phyloP scores from a whole-genome alignment of 2,329 filamentous ascomycete species.

The Aphanoascus verrucosus region DNA sequence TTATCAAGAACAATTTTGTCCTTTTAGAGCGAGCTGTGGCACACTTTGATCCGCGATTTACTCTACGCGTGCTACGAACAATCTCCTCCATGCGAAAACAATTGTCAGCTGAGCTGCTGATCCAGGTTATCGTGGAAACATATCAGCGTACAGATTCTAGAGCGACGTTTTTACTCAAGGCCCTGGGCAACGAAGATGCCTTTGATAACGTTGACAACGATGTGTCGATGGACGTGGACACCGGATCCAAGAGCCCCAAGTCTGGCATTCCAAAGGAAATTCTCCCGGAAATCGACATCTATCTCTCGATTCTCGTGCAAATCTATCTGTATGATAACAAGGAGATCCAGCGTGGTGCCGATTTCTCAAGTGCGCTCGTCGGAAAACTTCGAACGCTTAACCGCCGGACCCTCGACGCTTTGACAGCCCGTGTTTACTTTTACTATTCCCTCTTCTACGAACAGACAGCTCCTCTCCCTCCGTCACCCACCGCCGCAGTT shows the following conservation, averaged over 20 bases:
- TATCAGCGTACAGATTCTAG: slow-evolving; percentile 59
- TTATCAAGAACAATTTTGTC: slow-evolving; percentile 89
- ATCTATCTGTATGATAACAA: slow-evolving; percentile 82
- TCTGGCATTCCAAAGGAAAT: slow-evolving; percentile 59
- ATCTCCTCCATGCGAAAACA: slow-evolving; percentile 94
- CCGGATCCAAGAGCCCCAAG: slow-evolving; percentile 52
- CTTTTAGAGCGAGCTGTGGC: slow-evolving; percentile 84
- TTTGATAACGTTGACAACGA: slow-evolving; percentile 49
- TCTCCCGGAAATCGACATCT: slow-evolving; percentile 78
- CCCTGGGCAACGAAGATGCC: slow-evolving; percentile 56
- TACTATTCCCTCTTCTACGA: slow-evolving; percentile 96
- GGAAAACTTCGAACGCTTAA: slow-evolving; percentile 82
- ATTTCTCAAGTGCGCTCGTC: slow-evolving; percentile 74
- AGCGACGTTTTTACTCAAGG: slow-evolving; percentile 59
- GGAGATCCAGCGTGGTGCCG: slow-evolving; percentile 64
- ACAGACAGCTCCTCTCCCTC: slow-evolving; percentile 74
- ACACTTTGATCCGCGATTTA: slow-evolving; percentile 90
- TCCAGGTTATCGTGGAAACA: slow-evolving; percentile 68
- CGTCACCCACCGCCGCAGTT: slow-evolving; percentile 77
- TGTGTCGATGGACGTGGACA: slow-evolving; percentile 64
- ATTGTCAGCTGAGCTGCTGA: slow-evolving; percentile 68
- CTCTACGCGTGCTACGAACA: slow-evolving; percentile 82
- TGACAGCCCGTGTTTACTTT: slow-evolving; percentile 93
- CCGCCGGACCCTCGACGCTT: slow-evolving; percentile 82
- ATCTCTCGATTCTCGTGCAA: slow-evolving; percentile 75